Evolutionary conservation across 2,329 filamentous ascomycete genomes (phyloP).

Genomic region (Nemania sp.): DNA sequence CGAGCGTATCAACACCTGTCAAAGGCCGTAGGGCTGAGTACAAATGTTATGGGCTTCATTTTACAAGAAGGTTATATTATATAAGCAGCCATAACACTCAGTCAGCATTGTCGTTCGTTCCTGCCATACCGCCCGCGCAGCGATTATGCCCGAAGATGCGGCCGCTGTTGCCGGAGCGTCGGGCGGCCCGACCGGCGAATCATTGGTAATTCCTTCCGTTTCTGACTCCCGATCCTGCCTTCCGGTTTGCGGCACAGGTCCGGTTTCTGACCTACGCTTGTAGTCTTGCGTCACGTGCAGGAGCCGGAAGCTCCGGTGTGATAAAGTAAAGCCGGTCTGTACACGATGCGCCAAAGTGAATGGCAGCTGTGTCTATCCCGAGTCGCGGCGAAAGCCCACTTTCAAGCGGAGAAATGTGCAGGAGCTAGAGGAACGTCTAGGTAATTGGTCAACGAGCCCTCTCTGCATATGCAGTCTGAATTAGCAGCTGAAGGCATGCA

Average conservation of each 20-base stretch:
- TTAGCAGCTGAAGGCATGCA: slow-evolving; percentile 41
- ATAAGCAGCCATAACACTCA: neutral
- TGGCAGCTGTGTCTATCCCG: slow-evolving; percentile 83
- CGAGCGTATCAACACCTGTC: slow-evolving; percentile 7
- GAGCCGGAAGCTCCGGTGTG: slow-evolving; percentile 84
- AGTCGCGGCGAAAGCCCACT: slow-evolving; percentile 84
- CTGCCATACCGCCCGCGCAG: neutral
- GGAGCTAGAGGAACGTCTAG: slow-evolving; percentile 83
- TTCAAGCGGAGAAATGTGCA: slow-evolving; percentile 89
- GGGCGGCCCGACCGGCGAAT: slow-evolving; percentile 28
- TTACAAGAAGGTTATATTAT: too few species aligned
- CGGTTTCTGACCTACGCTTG: slow-evolving; percentile 24
- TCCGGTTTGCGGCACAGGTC: neutral
- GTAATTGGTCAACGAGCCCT: slow-evolving; percentile 51
- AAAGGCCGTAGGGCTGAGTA: slow-evolving; percentile 9
- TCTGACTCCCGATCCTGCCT: slow-evolving; percentile 5
- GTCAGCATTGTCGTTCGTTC: too few species aligned
- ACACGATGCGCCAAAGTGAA: slow-evolving; percentile 75
- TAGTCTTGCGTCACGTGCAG: slow-evolving; percentile 61
- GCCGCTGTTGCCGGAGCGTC: slow-evolving; percentile 20
- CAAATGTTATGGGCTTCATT: too few species aligned
- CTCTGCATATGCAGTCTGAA: slow-evolving; percentile 1
- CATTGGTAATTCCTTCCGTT: slow-evolving; percentile 30
- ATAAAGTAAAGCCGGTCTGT: slow-evolving; percentile 78
- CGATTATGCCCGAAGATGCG: slow-evolving; percentile 31